These are phyloP conservation scores for Pelargonium citronellum DNA, from an alignment of 441 rosid species.

Conservation along the genomic window DNA sequence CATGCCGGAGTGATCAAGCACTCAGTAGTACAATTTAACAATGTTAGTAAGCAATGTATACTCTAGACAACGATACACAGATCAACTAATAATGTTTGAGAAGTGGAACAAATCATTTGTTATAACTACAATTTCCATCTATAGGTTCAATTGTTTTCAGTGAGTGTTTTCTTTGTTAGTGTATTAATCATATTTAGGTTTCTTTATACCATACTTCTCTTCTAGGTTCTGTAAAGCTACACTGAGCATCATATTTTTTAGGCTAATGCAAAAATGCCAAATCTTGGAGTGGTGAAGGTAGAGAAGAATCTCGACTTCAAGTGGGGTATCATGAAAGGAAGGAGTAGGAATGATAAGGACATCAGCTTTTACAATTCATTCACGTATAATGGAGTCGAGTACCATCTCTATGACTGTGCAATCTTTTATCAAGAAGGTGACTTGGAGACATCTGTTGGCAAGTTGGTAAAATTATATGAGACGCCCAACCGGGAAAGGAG, in stretches of 20 bases:
- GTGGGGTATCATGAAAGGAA: slow-evolving; percentile 39
- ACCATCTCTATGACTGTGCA: slow-evolving; percentile 44
- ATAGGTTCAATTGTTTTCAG: neutral
- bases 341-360: slow-evolving; percentile 22
- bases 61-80: no score
- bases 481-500: slow-evolving; percentile 33
- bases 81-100: no score
- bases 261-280: slow-evolving; percentile 23
- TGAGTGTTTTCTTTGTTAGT: neutral
- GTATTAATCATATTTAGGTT: neutral
- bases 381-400: slow-evolving; percentile 33
- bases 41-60: no score
- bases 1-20: no score
- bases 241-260: neutral
- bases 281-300: slow-evolving; percentile 8
- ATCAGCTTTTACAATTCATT: slow-evolving; percentile 38
- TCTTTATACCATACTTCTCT: neutral
- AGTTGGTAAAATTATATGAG: slow-evolving; percentile 42
- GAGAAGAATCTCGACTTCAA: slow-evolving; percentile 21
- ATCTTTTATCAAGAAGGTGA: slow-evolving; percentile 16
- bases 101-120: no score
- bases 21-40: no score
- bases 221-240: neutral
- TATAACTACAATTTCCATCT: no score
- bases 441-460: slow-evolving; percentile 41